A percentile compares a stretch with the other conserved stretches of the same genome.
Evolutionary conservation across 768 basidiomycete species (phyloP).

Genomic region (Termitomyces sp.): DNA sequence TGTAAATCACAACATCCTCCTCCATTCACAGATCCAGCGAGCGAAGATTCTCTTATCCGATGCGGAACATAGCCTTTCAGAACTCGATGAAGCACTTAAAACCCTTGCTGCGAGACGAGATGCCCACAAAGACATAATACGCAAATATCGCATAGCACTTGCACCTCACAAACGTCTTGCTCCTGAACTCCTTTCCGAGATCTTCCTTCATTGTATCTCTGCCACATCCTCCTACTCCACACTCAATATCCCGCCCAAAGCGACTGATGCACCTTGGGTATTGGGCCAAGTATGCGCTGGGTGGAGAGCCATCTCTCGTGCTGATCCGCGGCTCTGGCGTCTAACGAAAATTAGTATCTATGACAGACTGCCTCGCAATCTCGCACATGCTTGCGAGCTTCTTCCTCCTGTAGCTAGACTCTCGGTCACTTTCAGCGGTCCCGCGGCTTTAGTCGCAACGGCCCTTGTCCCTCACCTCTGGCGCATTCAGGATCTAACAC

Average conservation of each 20-base stretch:
- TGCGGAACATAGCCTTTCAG: not conserved
- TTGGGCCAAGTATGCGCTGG: conserved; percentile 8
- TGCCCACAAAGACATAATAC: conserved; percentile 1
- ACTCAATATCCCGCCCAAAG: not conserved
- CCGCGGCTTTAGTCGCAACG: not conserved
- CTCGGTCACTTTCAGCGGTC: not conserved
- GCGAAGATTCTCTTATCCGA: not conserved
- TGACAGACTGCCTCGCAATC: not conserved
- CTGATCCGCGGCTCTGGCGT: conserved; percentile 6
- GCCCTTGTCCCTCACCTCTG: conserved; percentile 3
- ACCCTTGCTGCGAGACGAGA: conserved; percentile 1
- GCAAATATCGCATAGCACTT: conserved; percentile 2
- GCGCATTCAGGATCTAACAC: conserved; percentile 2
- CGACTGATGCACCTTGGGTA: conserved; percentile 1
- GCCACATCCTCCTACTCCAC: not conserved
- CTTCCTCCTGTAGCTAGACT: conserved; percentile 2
- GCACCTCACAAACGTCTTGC: conserved; percentile 12
- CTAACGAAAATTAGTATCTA: not conserved
- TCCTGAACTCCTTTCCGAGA: conserved; percentile 7
- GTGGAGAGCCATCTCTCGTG: conserved; percentile 8
- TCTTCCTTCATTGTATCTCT: conserved; percentile 7
- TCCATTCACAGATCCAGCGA: conserved; percentile 2
- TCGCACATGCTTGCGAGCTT: conserved; percentile 3
- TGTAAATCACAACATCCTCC: not conserved
- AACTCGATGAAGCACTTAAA: not conserved